Evolutionary conservation across 768 basidiomycete species (phyloP), one percentile per base, ranked within the genome.

Genomic region (Phlebiopsis gigantea): DNA sequence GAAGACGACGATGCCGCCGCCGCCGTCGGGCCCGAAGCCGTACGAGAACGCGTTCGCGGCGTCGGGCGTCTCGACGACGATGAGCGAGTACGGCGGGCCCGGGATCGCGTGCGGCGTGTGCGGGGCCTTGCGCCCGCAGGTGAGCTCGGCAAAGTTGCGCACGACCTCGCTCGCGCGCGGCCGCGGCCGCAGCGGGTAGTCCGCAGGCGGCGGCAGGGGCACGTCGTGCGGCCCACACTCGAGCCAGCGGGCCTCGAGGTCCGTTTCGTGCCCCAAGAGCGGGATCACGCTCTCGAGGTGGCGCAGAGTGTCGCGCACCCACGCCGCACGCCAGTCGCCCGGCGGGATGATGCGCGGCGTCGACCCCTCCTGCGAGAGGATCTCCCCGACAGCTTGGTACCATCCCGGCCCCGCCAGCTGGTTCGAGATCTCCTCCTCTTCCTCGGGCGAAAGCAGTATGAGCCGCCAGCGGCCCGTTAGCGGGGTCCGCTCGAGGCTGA

Each of bases 1-100:
- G 70, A 92, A 98, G 8, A 99, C 84, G 54, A 98, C 95, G 57
- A 99, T 82, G 5, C 97, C 96, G 57, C 93, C 94, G 0, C 87
- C 91, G 34, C 91, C 89, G 64, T 93, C 84, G 2, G 91, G 88
- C 12, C 93, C 93, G 62, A 98, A 98, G 1, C 96, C 96, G 66
- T 95, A 98, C 1, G 89, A 91, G 69, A 99, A 97, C 1, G 97
- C 96, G 65, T 98, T 99, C 8, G 83, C 79, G 1, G 84, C 77
- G 57, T 90, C 87, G 0, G 91, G 86, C 58, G 86, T 84, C 50
- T 98, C 91, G 46, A 96, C 83, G n/a, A 99, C 69, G 44, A 99
- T 78, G 5, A 99, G 73, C 30, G 91, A 89, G 68, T 95, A 98
- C 0, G 93, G 93, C 26, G 93, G 90, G 0, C 92, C 93, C 9